Evolutionary conservation across 148 eudicot genomes (phyloP).

Genomic region (Fagopyrum esculentum): DNA sequence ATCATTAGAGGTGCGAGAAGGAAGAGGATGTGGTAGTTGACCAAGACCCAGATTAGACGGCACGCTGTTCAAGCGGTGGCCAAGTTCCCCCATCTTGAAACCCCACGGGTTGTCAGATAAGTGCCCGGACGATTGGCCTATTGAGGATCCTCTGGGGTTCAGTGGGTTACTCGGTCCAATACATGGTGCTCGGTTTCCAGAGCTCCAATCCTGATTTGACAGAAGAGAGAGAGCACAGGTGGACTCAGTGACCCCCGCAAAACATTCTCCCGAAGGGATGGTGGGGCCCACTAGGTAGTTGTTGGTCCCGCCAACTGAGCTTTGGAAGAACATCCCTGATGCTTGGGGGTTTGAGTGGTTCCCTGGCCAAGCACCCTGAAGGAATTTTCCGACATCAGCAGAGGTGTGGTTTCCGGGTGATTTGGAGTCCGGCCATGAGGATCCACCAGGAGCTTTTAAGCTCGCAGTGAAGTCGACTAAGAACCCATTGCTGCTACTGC

Average conservation of each 20-base stretch:
- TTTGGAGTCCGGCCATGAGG: constrained; percentile 42
- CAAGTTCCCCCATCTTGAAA: constrained; percentile 37
- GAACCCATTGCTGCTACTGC: constrained; percentile 47
- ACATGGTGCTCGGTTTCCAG: constrained; percentile 41
- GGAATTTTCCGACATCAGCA: constrained; percentile 22
- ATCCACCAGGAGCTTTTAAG: constrained; percentile 32
- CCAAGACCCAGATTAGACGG: constrained; percentile 45
- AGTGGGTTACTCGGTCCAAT: constrained; percentile 33
- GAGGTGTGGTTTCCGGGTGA: constrained; percentile 20
- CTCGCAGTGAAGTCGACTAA: constrained; percentile 66
- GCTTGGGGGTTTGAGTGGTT: constrained; percentile 33
- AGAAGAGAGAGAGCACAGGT: constrained; percentile 99
- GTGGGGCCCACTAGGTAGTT: constrained; percentile 13
- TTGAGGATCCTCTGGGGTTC: constrained; percentile 29
- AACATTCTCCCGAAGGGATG: constrained; percentile 55
- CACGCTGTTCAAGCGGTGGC: constrained; percentile 21
- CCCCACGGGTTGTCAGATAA: constrained; percentile 39
- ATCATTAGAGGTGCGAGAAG: constrained; percentile 20
- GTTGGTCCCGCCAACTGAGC: constrained; percentile 25
- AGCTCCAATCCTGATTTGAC: constrained; percentile 87
- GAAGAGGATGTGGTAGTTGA: constrained; percentile 39
- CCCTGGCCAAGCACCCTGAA: constrained; percentile 44
- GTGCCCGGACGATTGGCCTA: constrained; percentile 34
- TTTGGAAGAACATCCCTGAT: constrained; percentile 32
- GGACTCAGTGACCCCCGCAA: constrained; percentile 48